Conservation (phyloP, 768 basidiomycete genomes). For the Trametes cubensis region DNA sequence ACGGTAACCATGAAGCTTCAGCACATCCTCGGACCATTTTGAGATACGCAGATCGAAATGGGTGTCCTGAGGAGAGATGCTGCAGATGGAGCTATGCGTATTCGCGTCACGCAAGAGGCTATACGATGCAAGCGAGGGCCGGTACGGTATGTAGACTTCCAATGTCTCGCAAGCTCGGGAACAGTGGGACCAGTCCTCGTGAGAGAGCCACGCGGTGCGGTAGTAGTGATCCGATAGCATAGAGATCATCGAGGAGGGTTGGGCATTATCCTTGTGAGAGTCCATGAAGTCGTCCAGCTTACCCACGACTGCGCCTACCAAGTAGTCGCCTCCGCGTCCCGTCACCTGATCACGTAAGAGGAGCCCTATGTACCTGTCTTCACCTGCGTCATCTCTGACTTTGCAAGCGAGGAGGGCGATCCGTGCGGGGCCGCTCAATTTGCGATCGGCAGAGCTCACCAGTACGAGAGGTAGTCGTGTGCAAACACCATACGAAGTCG, state of each 20-base stretch:
- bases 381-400: background rate
- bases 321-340: background rate
- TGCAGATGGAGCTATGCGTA: background rate
- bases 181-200: background rate
- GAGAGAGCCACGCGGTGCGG: conserved; percentile 1
- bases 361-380: conserved; percentile 1
- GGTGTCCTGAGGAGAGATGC: background rate
- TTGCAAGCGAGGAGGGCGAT: conserved; percentile 16
- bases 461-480: conserved; percentile 6
- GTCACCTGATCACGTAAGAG: conserved; percentile 1
- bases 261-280: background rate
- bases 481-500: conserved; percentile 13
- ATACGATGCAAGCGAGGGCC: background rate
- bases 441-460: background rate
- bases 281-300: conserved; percentile 3
- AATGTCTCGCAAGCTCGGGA: background rate
- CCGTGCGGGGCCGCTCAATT: conserved; percentile 1
- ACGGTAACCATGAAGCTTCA: background rate
- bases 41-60: conserved; percentile 5
- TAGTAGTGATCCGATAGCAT: conserved; percentile 6
- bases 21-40: conserved; percentile 3
- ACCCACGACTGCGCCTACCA: background rate
- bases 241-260: background rate
- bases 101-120: conserved; percentile 3
- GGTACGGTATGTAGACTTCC: conserved; percentile 18